Percentiles rank a stretch among this genome's conserved stretches.
Evolutionary conservation across 148 eudicot species (phyloP).

Genomic region (Amaranthus cruentus): DNA sequence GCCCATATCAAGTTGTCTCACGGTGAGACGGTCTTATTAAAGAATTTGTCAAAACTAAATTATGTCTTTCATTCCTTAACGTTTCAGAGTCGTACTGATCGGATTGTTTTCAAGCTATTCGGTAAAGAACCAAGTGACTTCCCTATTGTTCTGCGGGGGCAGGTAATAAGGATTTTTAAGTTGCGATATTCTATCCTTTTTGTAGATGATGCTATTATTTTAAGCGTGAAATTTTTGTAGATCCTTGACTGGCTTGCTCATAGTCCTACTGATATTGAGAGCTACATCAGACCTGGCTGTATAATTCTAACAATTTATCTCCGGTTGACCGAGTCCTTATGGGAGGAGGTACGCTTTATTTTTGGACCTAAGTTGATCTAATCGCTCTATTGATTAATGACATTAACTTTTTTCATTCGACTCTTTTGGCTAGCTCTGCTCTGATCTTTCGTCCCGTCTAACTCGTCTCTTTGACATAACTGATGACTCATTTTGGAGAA

Average conservation of each 20-base stretch:
- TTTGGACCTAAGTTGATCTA: not conserved
- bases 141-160: conserved; percentile 56
- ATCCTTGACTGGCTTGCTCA: conserved; percentile 83
- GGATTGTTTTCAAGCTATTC: conserved; percentile 83
- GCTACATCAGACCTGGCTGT: conserved; percentile 92
- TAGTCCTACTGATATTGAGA: conserved; percentile 85
- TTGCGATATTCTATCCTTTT: not conserved
- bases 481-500: conserved; percentile 66
- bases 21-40: not conserved
- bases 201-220: not conserved
- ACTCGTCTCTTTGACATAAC: conserved; percentile 53
- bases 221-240: conserved; percentile 30
- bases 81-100: conserved; percentile 74
- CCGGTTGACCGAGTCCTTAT: conserved; percentile 48
- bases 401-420: conserved; percentile 6
- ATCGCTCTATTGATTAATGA: not conserved
- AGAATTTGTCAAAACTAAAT: not conserved
- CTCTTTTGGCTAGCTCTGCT: conserved; percentile 43
- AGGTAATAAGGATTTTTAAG: conserved; percentile 36
- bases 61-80: not conserved
- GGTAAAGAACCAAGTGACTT: conserved; percentile 89
- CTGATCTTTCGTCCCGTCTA: conserved; percentile 53
- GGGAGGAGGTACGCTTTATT: conserved; percentile 68
- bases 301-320: conserved; percentile 66
- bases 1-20: too few relatives aligned